Evolutionary conservation across 768 basidiomycete species (phyloP), one percentile per base, ranked within the genome.

Genomic region (Mycena olivaceomarginata): DNA sequence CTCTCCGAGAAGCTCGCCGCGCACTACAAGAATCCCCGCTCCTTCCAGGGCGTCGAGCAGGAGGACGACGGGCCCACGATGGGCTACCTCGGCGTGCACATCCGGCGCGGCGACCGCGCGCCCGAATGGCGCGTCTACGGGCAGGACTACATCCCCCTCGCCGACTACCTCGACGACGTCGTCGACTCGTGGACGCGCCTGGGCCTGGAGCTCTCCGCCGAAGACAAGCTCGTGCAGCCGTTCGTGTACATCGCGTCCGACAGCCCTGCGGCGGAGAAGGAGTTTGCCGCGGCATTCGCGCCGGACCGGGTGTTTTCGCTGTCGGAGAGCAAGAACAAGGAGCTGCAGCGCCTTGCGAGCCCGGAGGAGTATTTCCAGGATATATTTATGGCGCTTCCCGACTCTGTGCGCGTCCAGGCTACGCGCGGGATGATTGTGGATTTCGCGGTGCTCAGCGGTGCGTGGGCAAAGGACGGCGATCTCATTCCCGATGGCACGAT

Each of bases 381-480:
- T 31, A 84, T 88, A 43, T 95, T 93, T 77, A 82, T 87, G 66
- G 71, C 81, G 56, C 79, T 91, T 25, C 79, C 83, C n/a, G 72
- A 83, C 10, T 84, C 84, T 46, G 86, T 87, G 62, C 85, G 93
- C 71, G 83, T 90, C 18, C 80, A 80, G n/a, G 87, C 90, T 39
- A 94, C 93, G 20, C 88, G 87, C 64, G 94, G 94, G 2, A 91
- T 92, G 88, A 82, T 95, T 63, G 90, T 94, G 8, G 94, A 95
- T 82, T 89, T 94, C 75, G 94, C 94, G 13, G 75, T 94, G 80
- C 75, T 94, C 37, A 91, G 89, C 70, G 94, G 94, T 18, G 80
- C 92, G 56, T 95, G 94, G 94, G 82, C 87, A 4, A 83, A 82
- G 76, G 80, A 84, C 10, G 85, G 84, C 16, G 90, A 90, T 53